Conservation (phyloP, 2,329 filamentous ascomycete species). For the Myriosclerotinia duriaeana region DNA sequence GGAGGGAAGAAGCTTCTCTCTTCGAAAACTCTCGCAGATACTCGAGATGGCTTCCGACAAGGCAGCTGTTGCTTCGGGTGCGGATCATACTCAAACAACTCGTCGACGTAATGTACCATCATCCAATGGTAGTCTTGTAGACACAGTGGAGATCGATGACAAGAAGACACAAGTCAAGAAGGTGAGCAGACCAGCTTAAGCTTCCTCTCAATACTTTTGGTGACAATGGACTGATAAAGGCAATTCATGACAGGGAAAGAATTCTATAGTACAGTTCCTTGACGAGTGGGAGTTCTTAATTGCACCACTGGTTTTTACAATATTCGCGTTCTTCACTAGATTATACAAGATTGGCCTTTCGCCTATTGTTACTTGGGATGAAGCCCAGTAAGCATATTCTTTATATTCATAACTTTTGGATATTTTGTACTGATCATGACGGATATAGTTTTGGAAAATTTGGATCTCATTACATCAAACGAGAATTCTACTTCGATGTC, state of each 20-base stretch:
- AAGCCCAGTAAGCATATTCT: conserved; percentile 61
- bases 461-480: conserved; percentile 97
- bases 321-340: conserved; percentile 64
- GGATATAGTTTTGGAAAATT: conserved; percentile 82
- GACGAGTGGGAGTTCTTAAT: conserved; percentile 63
- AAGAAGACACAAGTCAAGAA: conserved; percentile 60
- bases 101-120: conserved; percentile 55
- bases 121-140: conserved; percentile 42
- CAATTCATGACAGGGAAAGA: conserved; percentile 43
- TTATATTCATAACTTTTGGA: conserved; percentile 40
- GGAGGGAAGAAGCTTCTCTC: conserved; percentile 3
- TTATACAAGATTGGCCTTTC: conserved; percentile 71
- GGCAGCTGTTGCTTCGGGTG: conserved; percentile 59
- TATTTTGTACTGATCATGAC: conserved; percentile 27
- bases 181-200: conserved; percentile 43
- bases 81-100: conserved; percentile 54
- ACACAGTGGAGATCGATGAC: conserved; percentile 50
- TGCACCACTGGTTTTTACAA: conserved; percentile 60
- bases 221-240: conserved; percentile 33
- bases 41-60: conserved; percentile 45
- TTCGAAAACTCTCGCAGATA: conserved; percentile 6
- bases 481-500: conserved; percentile 98
- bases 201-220: neutral
- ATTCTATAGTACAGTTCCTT: conserved; percentile 61
- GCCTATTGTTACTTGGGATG: conserved; percentile 73